Base-by-base conservation (phyloP, 768 basidiomycete genomes). In the Agaricus subrufescens region DNA sequence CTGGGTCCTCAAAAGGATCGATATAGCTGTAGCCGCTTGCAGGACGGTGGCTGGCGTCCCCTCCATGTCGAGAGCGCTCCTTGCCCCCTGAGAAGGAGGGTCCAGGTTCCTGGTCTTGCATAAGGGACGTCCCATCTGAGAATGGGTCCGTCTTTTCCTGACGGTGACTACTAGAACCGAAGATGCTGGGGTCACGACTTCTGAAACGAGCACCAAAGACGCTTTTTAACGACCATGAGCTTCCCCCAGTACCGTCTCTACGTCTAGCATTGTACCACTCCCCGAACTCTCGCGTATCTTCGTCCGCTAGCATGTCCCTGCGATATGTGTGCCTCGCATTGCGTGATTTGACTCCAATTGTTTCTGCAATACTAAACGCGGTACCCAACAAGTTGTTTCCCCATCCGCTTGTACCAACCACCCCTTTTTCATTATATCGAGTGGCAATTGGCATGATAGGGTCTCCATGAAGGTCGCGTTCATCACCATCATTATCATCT, bases 271-370 rank as follows among this genome's bases (percentile, higher is more conserved):
- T 67, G 44, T 73, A 74, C 70, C 73, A 74, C 23, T 70, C 69
- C 12, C 70, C 68, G 60, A 87, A 82, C 14, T 82, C 77, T 8
- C 76, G 73, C 2, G 77, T 74, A 62, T 91, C 89, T 67, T 91
- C 89, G 53, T 92, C 88, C 3, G 83, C 87, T 34, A 91, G 78
- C 80, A 91, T 90, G 65, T 91, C 87, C 30, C 79, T 76, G 30
- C 89, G 76, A 25, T 62, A 60, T 50, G 65, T 53, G 57, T 66
- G 62, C 46, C 65, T 60, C 25, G 63, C 57, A 38, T 59, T 65
- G 39, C 64, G 65, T 46, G 68, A 63, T 40, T 62, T 67, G 1
- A 65, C 55, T 25, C 60, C 60, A 34, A 75, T 58, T n/a, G 70
- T 67, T 25, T 70, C 71, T 31, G 75, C 67, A 30, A 66, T 58